These are phyloP conservation scores for Brettanomyces anomalus DNA, from an alignment of 805 yeast species.

Conservation along the genomic window DNA sequence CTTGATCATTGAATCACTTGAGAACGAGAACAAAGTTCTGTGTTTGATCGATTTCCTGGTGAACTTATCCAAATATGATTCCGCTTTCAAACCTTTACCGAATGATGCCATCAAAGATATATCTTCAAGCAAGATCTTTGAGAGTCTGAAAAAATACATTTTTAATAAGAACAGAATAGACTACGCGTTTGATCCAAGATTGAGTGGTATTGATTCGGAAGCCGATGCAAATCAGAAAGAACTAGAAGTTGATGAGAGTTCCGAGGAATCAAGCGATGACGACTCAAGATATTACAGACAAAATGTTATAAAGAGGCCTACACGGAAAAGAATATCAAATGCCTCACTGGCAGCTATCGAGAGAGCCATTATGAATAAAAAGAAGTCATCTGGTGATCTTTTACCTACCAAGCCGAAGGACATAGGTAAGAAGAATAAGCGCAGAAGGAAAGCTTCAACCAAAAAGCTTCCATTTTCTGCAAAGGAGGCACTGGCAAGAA, in stretches of 20 bases:
- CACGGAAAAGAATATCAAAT: not conserved
- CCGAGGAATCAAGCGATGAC: no score
- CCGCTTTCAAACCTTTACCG: slow-evolving; percentile 15
- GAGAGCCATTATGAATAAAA: slow-evolving; percentile 1
- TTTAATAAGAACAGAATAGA: slow-evolving; percentile 14
- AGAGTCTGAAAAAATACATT: slow-evolving; percentile 8
- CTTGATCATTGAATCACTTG: slow-evolving; percentile 2
- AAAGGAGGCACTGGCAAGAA: not conserved
- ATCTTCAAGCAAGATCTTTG: slow-evolving; percentile 5
- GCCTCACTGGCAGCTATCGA: slow-evolving; percentile 4
- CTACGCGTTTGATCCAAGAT: slow-evolving; percentile 10
- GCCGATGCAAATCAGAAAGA: not conserved
- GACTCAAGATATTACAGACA: no score
- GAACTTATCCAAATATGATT: slow-evolving; percentile 14
- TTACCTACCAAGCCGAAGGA: not conserved
- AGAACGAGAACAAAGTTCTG: slow-evolving; percentile 10
- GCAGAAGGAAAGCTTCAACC: no score
- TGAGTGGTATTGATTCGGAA: slow-evolving; percentile 1
- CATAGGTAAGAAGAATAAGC: no score
- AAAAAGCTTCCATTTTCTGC: not conserved
- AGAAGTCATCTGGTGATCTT: not conserved
- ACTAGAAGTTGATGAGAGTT: no score
- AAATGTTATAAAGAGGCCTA: not conserved
- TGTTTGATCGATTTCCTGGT: slow-evolving; percentile 19
- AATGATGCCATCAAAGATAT: slow-evolving; percentile 12